Conservation (phyloP, 2,329 filamentous ascomycete genomes). For the Capronia epimyces region DNA sequence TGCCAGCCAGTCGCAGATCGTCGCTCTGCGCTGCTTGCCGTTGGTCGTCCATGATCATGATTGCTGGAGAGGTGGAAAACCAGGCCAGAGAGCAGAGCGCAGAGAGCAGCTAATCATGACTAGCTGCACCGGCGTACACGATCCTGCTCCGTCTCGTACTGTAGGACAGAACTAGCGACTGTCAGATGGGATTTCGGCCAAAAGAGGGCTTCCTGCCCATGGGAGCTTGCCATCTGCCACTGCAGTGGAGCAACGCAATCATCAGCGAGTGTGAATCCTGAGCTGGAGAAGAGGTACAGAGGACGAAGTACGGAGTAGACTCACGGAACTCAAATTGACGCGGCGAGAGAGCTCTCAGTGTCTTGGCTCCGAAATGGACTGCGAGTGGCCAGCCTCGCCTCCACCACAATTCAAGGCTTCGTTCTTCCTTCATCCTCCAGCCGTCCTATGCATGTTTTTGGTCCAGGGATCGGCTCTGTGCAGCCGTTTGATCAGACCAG, state of each 20-base stretch:
- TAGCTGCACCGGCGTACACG: not conserved
- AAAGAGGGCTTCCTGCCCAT: not conserved
- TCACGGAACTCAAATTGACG: not conserved
- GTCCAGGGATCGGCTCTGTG: too few relatives aligned
- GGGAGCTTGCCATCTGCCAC: not conserved
- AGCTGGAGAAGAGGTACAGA: not conserved
- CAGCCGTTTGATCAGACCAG: too few relatives aligned
- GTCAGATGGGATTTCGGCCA: not conserved
- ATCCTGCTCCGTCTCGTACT: not conserved
- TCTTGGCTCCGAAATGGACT: conserved; percentile 1
- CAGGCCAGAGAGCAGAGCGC: too few relatives aligned
- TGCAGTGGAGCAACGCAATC: not conserved
- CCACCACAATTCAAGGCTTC: not conserved
- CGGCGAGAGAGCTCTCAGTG: not conserved
- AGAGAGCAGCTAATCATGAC: too few relatives aligned
- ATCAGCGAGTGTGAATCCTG: not conserved
- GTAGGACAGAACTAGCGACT: not conserved
- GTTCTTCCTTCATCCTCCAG: too few relatives aligned
- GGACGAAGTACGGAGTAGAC: not conserved
- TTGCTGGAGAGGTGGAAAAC: too few relatives aligned
- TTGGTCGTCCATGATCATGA: not conserved
- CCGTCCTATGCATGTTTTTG: too few relatives aligned
- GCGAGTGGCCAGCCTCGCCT: conserved; percentile 9
- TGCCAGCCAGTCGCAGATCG: conserved; percentile 6
- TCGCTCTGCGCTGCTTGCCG: not conserved